These are phyloP conservation scores for Gossypium schwendimanii DNA, from an alignment of 441 rosid genomes.

Conservation along the genomic window DNA sequence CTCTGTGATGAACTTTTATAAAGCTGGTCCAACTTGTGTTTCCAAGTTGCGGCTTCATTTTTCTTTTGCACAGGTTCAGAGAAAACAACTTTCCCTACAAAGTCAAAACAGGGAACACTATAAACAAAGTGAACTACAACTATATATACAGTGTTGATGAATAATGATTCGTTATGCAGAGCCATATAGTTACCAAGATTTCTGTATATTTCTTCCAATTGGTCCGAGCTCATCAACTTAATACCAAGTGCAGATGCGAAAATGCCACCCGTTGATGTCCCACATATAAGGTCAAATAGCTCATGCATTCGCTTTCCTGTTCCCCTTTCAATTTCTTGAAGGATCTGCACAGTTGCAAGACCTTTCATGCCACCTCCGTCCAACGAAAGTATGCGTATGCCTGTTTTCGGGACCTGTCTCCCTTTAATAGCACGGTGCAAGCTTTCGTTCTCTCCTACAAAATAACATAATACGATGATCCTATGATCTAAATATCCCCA, in stretches of 20 bases:
- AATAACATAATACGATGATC: constrained; percentile 23
- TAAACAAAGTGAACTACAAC: constrained; percentile 7
- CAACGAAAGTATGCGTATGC: constrained; percentile 90
- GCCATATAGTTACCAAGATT: constrained; percentile 57
- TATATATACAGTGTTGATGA: constrained; percentile 12
- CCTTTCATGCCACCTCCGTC: constrained; percentile 99
- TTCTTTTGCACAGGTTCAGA: constrained; percentile 92
- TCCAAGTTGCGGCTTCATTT: constrained; percentile 95
- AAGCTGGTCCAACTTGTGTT: constrained; percentile 90
- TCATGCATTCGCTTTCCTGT: constrained; percentile 93
- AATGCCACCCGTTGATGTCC: constrained; percentile 99
- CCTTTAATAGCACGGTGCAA: constrained; percentile 82
- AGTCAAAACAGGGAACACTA: constrained; percentile 18
- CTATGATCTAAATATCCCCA: constrained; percentile 12
- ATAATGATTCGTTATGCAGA: neutral
- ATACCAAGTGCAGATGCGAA: constrained; percentile 90
- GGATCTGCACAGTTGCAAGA: constrained; percentile 87
- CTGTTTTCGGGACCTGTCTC: constrained; percentile 77
- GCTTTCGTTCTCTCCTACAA: constrained; percentile 83
- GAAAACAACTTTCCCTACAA: constrained; percentile 89
- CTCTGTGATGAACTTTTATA: constrained; percentile 95
- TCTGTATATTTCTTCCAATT: constrained; percentile 93
- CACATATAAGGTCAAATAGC: constrained; percentile 91
- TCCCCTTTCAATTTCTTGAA: constrained; percentile 90
- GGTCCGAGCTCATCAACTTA: constrained; percentile 72